Conservation (phyloP, 129 eudicot genomes). For the Artemisia annua region DNA sequence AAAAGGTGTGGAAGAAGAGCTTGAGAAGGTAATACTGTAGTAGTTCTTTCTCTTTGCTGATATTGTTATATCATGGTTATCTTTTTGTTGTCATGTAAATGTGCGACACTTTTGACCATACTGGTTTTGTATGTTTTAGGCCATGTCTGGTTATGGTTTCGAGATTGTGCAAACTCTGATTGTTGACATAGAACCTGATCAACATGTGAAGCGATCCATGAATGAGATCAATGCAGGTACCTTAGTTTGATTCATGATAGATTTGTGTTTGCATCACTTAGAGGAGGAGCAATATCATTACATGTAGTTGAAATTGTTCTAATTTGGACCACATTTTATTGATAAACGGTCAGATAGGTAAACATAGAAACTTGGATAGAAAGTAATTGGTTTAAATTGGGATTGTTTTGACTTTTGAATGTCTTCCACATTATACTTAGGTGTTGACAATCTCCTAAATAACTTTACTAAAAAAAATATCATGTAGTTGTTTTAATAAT, state of each 20-base stretch:
- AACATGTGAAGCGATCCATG: constrained; percentile 74
- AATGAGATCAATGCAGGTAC: constrained; percentile 83
- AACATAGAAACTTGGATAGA: not conserved
- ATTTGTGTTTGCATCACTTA: constrained; percentile 7
- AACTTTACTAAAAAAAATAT: not conserved
- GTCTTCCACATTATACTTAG: not conserved
- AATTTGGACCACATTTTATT: constrained; percentile 5
- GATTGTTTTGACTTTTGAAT: not conserved
- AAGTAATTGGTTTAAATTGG: not conserved
- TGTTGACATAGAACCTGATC: constrained; percentile 73
- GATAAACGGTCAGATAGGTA: not conserved
- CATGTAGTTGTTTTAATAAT: not conserved
- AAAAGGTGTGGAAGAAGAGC: constrained; percentile 61
- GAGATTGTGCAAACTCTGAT: constrained; percentile 78
- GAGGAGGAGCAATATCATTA: not conserved
- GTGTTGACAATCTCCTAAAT: not conserved
- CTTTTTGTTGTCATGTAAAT: constrained; percentile 20
- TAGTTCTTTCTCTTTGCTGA: constrained; percentile 23
- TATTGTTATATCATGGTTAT: constrained; percentile 50
- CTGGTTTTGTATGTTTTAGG: constrained; percentile 33
- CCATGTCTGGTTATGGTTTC: constrained; percentile 77
- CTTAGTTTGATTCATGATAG: constrained; percentile 10
- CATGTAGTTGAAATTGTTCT: not conserved
- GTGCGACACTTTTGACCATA: not conserved
- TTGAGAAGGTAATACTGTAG: constrained; percentile 58